A percentile compares a stretch with the other conserved stretches of the same genome.
Conservation (phyloP, 345 rosid species). For the Balakata baccata region DNA sequence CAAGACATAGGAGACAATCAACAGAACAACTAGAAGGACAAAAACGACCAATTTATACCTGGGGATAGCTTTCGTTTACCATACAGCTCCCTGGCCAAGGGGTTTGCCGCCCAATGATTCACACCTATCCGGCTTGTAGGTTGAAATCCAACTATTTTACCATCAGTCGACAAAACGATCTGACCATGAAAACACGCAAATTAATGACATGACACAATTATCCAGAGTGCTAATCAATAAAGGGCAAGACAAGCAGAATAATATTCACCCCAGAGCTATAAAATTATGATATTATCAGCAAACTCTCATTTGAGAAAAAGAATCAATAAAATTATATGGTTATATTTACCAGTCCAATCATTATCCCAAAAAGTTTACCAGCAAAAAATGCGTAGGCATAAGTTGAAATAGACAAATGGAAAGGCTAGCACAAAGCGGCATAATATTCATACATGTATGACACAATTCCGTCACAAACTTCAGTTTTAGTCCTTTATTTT, state of each 20-base stretch:
- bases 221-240: not conserved
- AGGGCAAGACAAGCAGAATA: not conserved
- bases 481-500: too few relatives aligned
- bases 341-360: not conserved
- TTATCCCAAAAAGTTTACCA: not conserved
- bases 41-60: constrained; percentile 38
- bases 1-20: not conserved
- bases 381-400: not conserved
- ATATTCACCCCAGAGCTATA: not conserved
- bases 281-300: not conserved
- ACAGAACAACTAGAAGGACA: not conserved
- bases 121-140: constrained; percentile 70
- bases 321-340: not conserved
- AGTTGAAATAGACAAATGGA: not conserved
- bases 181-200: constrained; percentile 26
- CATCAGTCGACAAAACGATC: constrained; percentile 66
- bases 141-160: constrained; percentile 70
- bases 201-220: not conserved
- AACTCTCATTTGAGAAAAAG: not conserved
- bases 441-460: too few relatives aligned
- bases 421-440: not conserved
- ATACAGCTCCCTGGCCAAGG: constrained; percentile 68
- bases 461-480: too few relatives aligned
- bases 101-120: constrained; percentile 74
- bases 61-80: constrained; percentile 56